phyloP scores from a whole-genome alignment of 768 basidiomycete species.

The Psilocybe cubensis region DNA sequence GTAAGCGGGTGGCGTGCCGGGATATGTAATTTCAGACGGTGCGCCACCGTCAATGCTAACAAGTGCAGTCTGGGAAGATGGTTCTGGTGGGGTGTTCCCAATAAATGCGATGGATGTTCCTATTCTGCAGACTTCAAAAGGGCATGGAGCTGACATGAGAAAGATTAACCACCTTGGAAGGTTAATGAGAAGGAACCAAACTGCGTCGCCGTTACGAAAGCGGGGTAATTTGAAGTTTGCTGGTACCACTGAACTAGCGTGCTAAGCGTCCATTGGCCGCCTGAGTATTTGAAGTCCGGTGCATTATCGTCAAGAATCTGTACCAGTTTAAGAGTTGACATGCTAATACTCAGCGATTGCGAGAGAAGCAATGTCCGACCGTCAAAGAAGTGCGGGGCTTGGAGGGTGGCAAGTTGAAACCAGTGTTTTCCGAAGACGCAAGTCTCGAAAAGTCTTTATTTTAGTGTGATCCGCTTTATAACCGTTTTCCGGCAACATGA shows the following conservation, averaged over 20 bases:
- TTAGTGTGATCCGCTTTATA: not conserved
- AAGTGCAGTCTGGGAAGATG: conserved; percentile 17
- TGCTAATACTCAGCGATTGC: conserved; percentile 8
- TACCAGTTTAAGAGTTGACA: too few relatives aligned
- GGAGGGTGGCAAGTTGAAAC: not conserved
- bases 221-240: conserved; percentile 19
- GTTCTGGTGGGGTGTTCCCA: conserved; percentile 22
- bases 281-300: conserved; percentile 18
- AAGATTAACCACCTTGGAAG: conserved; percentile 19
- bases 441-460: not conserved
- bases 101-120: conserved; percentile 25
- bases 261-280: conserved; percentile 22
- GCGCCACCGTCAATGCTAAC: conserved; percentile 25
- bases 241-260: conserved; percentile 21
- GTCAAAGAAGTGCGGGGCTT: not conserved
- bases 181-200: conserved; percentile 19
- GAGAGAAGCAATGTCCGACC: not conserved
- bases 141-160: not conserved
- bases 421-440: not conserved
- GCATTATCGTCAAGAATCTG: conserved; percentile 23
- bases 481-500: not conserved
- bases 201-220: conserved; percentile 11
- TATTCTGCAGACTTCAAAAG: not conserved
- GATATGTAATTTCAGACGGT: conserved; percentile 17
- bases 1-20: conserved; percentile 12